Percentiles rank a stretch among this genome's conserved stretches.
phyloP scores from a whole-genome alignment of 1,139 yeast genomes.

The Protomyces lactucae-debilis region DNA sequence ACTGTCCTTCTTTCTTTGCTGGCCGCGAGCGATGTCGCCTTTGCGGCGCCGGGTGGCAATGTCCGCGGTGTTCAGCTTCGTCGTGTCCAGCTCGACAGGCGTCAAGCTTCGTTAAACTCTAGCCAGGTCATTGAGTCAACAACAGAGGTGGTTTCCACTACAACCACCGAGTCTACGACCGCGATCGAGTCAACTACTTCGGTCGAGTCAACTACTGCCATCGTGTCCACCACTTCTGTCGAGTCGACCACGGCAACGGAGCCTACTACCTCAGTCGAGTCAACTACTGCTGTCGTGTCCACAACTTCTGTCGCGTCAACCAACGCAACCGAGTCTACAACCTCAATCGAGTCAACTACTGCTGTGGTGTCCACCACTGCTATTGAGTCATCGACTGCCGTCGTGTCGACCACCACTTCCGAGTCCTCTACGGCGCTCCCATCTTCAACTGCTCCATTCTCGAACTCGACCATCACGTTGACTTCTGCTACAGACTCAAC shows the following conservation, averaged over 20 bases:
- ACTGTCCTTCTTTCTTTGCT: neutral
- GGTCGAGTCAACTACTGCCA: neutral
- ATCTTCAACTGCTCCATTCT: neutral
- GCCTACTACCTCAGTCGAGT: neutral
- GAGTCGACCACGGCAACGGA: neutral
- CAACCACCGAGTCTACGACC: neutral
- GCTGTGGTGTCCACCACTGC: neutral
- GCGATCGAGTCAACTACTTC: neutral
- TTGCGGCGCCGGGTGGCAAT: neutral
- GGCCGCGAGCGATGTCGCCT: neutral
- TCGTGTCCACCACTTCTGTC: neutral
- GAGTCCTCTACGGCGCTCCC: neutral
- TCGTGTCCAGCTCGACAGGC: neutral
- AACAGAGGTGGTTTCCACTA: too few relatives aligned
- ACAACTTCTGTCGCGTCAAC: neutral
- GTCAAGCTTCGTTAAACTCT: neutral
- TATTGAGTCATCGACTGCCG: neutral
- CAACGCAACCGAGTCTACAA: neutral
- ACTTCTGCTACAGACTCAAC: neutral
- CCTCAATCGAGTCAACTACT: neutral
- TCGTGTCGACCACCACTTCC: neutral
- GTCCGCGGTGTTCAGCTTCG: neutral
- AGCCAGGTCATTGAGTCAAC: neutral
- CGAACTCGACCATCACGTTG: neutral
- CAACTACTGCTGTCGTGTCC: neutral